Evolutionary conservation across 2,329 filamentous ascomycete genomes (phyloP).

Genomic region (Metarhizium brunneum): DNA sequence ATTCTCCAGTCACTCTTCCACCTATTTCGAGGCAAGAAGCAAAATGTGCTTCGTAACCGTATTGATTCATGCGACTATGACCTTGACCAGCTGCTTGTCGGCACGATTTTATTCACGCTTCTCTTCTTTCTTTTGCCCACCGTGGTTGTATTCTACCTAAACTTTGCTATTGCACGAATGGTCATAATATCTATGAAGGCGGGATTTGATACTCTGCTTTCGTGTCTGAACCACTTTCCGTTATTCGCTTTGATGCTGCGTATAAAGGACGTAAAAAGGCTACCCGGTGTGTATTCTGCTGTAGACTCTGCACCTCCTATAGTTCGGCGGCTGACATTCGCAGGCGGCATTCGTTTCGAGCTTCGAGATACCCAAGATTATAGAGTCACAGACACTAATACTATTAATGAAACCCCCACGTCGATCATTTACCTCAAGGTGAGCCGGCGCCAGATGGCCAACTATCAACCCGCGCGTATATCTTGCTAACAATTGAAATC

Average conservation of each 20-base stretch:
- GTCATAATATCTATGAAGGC: constrained; percentile 91
- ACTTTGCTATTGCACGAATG: constrained; percentile 91
- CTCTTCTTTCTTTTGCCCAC: constrained; percentile 93
- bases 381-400: constrained; percentile 29
- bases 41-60: constrained; percentile 91
- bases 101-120: constrained; percentile 92
- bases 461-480: not conserved
- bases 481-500: constrained; percentile 1
- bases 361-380: constrained; percentile 62
- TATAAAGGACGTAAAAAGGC: constrained; percentile 80
- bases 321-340: constrained; percentile 6
- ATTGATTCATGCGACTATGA: constrained; percentile 99
- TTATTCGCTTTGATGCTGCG: constrained; percentile 94
- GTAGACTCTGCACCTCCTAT: not conserved
- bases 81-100: constrained; percentile 88
- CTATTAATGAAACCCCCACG: constrained; percentile 46
- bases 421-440: constrained; percentile 86
- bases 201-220: constrained; percentile 79
- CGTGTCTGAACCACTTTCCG: constrained; percentile 94
- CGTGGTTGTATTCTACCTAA: constrained; percentile 92
- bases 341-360: constrained; percentile 73
- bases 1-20: constrained; percentile 98
- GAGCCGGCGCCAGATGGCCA: constrained; percentile 11
- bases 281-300: constrained; percentile 55
- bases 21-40: constrained; percentile 94